These are phyloP conservation scores for Rhodotorula sp. DNA, from an alignment of 1,284 basidiomycete species.

Conservation along the genomic window DNA sequence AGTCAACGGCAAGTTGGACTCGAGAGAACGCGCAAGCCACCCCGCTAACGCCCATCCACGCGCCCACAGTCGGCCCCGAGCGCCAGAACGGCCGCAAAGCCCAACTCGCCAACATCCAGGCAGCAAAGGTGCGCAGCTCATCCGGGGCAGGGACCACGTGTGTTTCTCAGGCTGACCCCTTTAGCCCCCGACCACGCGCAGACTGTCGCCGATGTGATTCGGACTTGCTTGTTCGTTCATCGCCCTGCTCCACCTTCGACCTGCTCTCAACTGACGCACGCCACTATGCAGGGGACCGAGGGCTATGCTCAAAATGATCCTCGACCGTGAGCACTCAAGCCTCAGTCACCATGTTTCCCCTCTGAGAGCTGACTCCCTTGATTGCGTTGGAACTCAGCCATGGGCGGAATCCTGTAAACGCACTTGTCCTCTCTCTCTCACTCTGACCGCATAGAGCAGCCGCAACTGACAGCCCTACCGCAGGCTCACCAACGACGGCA, in stretches of 20 bases:
- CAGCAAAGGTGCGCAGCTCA: no score
- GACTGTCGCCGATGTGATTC: slow-evolving; percentile 98
- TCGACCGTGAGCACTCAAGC: slow-evolving; percentile 58
- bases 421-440: background rate
- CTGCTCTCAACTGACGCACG: background rate
- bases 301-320: slow-evolving; percentile 99
- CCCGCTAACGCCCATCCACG: background rate
- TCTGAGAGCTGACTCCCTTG: background rate
- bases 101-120: slow-evolving; percentile 94
- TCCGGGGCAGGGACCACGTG: no score
- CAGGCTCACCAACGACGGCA: slow-evolving; percentile 94
- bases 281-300: slow-evolving; percentile 63
- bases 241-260: background rate
- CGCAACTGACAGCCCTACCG: slow-evolving; percentile 12
- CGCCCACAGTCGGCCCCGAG: slow-evolving; percentile 14
- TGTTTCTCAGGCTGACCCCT: no score
- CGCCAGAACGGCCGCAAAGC: slow-evolving; percentile 74
- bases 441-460: fast-evolving
- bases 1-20: slow-evolving; percentile 4
- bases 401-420: slow-evolving; percentile 90
- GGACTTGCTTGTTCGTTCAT: slow-evolving; percentile 60
- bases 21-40: background rate
- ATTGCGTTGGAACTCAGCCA: slow-evolving; percentile 52
- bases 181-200: slow-evolving; percentile 45
- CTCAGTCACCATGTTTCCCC: background rate